These are phyloP conservation scores for Kodamaea kakaduensis DNA, from an alignment of 805 yeast genomes.

Conservation along the genomic window DNA sequence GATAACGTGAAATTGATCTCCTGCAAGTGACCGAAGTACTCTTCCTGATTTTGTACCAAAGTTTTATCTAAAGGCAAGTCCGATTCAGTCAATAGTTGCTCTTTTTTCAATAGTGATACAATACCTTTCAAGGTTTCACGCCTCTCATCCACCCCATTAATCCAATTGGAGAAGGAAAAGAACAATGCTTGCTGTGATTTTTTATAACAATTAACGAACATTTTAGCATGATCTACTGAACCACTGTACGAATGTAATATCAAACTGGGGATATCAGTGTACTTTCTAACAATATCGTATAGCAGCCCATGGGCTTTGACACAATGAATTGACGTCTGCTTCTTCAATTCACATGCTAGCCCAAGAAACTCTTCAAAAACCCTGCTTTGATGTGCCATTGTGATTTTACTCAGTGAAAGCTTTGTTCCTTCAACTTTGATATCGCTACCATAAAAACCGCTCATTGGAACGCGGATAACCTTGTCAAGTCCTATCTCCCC, in stretches of 20 bases:
- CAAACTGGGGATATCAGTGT: slow-evolving; percentile 32
- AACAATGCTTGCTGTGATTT: slow-evolving; percentile 24
- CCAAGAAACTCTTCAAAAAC: slow-evolving; percentile 50
- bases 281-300: slow-evolving; percentile 38
- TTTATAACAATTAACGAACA: slow-evolving; percentile 39
- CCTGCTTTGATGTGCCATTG: slow-evolving; percentile 59
- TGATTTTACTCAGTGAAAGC: slow-evolving; percentile 47
- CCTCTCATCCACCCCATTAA: slow-evolving; percentile 39
- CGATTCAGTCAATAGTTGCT: slow-evolving; percentile 33
- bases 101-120: slow-evolving; percentile 14
- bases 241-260: slow-evolving; percentile 88
- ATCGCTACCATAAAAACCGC: slow-evolving; percentile 49
- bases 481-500: slow-evolving; percentile 95
- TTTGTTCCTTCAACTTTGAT: slow-evolving; percentile 19
- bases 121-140: slow-evolving; percentile 18
- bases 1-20: slow-evolving; percentile 15
- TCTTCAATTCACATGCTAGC: slow-evolving; percentile 45
- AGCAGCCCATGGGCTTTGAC: slow-evolving; percentile 73
- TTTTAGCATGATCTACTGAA: slow-evolving; percentile 59
- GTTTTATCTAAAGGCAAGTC: slow-evolving; percentile 32
- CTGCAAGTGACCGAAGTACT: slow-evolving; percentile 20
- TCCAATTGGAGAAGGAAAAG: slow-evolving; percentile 53
- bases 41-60: slow-evolving; percentile 10
- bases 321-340: slow-evolving; percentile 75
- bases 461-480: slow-evolving; percentile 59